Evolutionary conservation across 345 rosid species (phyloP).

Genomic region (Citrus cavaleriei): DNA sequence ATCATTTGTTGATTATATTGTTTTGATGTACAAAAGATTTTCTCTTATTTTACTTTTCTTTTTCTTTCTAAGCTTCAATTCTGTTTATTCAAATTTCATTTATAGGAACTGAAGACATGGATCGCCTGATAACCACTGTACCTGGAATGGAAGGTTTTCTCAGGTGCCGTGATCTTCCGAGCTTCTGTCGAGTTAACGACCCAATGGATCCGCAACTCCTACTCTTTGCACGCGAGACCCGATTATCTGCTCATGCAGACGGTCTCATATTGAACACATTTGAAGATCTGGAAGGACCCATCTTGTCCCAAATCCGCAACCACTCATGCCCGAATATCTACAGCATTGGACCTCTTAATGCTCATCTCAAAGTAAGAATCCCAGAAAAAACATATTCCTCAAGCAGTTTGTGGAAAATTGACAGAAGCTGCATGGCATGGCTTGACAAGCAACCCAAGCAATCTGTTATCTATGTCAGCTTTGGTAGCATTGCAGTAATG

Average conservation of each 20-base stretch:
- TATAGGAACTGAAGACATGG: slow-evolving; percentile 46
- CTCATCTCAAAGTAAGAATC: slow-evolving; percentile 30
- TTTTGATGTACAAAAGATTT: too few species aligned
- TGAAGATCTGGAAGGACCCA: slow-evolving; percentile 54
- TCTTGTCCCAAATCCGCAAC: slow-evolving; percentile 38
- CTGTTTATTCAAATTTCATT: neutral
- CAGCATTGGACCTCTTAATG: slow-evolving; percentile 56
- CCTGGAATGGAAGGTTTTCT: slow-evolving; percentile 46
- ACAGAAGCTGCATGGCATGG: slow-evolving; percentile 6
- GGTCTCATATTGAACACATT: slow-evolving; percentile 69
- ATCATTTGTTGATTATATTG: too few species aligned
- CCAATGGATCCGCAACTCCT: slow-evolving; percentile 10
- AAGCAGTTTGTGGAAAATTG: slow-evolving; percentile 34
- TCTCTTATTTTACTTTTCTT: too few species aligned
- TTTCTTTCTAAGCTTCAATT: neutral
- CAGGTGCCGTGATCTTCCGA: slow-evolving; percentile 50
- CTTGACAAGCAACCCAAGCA: neutral
- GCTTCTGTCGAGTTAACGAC: slow-evolving; percentile 32
- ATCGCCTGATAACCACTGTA: slow-evolving; percentile 28
- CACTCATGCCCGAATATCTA: slow-evolving; percentile 31
- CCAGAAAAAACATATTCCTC: neutral
- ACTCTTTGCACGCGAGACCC: slow-evolving; percentile 20
- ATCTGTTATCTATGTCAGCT: slow-evolving; percentile 41
- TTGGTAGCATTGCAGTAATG: slow-evolving; percentile 41
- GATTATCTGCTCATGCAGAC: slow-evolving; percentile 21